Evolutionary conservation across 2,329 filamentous ascomycete species (phyloP), one percentile per base, ranked within the genome.

Genomic region (Colletotrichum navitas): DNA sequence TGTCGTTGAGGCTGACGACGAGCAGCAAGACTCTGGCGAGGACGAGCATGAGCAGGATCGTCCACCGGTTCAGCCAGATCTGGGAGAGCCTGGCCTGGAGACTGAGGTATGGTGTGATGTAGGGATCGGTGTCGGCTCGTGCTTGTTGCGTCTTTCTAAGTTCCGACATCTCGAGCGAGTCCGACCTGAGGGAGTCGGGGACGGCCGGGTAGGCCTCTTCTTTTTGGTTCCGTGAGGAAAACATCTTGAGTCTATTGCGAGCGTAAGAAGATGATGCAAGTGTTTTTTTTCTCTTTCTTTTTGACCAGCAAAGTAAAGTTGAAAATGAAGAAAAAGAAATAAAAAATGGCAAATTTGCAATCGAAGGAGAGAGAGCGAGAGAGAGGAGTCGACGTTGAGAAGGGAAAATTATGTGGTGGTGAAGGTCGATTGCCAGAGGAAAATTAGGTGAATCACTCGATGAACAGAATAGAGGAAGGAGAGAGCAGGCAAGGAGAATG

Each of bases 21-120:
- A 95, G 90, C 71, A 98, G 85, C 63, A 99, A 84, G 72, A 95
- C 89, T 68, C 95, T 90, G 74, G 92, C 89, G 63, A 99, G 90
- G 67, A 98, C 91, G 65, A 99, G 90, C 71, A 97, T 81, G 59
- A 98, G 87, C 59, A 99, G 87, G 72, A 98, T 87, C 49, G 96
- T 98, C 96, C 96, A 99, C 82, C 93, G 90, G 85, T 99, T 98
- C 84, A 99, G 91, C 94, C 95, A 98, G 81, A 97, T 88, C 85
- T 99, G 96, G 63, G 96, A 98, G 77, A 98, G 88, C 78, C 95
- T 92, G 77, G 95, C 92, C 78, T 91, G 90, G 79, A 98, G 90
- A 77, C 95, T 94, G 74, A 99, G 92, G 81, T 98, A 98, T 73
- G 96, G 95, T 74, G 94, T 98, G 78, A 93, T 88, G 79, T 89